A percentile compares a stretch with the other conserved stretches of the same genome.
Conservation (phyloP, 1,139 yeast species). For the Wickerhamomyces sp. region DNA sequence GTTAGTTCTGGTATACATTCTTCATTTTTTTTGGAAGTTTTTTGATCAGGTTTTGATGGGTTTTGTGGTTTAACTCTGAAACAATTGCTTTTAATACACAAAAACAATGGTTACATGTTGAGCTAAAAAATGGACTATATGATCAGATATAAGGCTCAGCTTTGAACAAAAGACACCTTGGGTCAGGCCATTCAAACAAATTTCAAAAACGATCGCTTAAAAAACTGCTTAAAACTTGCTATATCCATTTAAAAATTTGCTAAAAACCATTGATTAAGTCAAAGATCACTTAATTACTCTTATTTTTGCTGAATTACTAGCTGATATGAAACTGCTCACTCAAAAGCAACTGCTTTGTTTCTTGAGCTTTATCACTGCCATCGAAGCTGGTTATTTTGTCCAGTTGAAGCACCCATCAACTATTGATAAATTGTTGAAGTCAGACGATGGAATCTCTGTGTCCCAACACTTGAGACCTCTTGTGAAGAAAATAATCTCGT, state of each 20-base stretch:
- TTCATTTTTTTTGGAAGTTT: too few relatives aligned
- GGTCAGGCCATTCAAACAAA: too few relatives aligned
- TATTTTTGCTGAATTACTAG: background rate
- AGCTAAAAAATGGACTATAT: too few relatives aligned
- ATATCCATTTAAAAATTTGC: background rate
- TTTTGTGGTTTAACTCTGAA: too few relatives aligned
- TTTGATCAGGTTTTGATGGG: too few relatives aligned
- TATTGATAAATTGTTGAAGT: constrained; percentile 37
- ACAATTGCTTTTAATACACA: too few relatives aligned
- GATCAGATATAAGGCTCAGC: too few relatives aligned
- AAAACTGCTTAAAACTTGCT: background rate
- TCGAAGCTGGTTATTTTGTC: constrained; percentile 28
- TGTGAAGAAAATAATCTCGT: constrained; percentile 43
- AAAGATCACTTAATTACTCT: too few relatives aligned
- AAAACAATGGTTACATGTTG: too few relatives aligned
- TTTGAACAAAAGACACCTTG: too few relatives aligned
- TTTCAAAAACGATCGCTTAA: background rate
- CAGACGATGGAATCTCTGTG: constrained; percentile 29
- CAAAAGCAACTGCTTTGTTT: background rate
- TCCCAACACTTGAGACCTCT: constrained; percentile 38
- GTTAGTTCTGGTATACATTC: too few relatives aligned
- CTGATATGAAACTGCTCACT: background rate
- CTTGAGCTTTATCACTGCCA: background rate
- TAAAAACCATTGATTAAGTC: too few relatives aligned
- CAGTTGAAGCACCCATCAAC: constrained; percentile 35